Base-by-base conservation (phyloP, 306 rosid genomes). In the Aeschynomene evenia region DNA sequence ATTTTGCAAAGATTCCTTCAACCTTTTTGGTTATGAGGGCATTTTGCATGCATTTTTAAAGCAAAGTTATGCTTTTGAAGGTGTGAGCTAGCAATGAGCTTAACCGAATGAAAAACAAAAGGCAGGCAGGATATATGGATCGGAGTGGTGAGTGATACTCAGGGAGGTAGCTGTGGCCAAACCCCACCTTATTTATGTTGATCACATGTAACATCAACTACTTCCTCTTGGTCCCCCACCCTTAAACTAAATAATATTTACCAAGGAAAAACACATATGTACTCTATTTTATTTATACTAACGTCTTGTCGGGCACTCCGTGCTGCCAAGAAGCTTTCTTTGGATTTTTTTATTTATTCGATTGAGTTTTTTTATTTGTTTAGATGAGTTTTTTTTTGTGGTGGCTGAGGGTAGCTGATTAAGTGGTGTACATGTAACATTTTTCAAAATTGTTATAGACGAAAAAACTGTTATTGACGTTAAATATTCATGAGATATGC, bases 171-270 rank as follows among this genome's bases (percentile, higher is more conserved):
- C 5, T 58, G 31, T 9, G 58, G 66, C 66, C 57, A 34, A 66
- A 22, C 75, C 70, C 70, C 67, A 59, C 70, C 23, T 9, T 40
- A 56, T 50, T 72, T 66, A 72, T 39, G 66, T 72, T 72, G 28
- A 58, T 66, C 79, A 51, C 79, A 66, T 59, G 75, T 10, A 16
- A 16, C 56, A 21, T 64, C 5, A 28, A n/a, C 37, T 24, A 53
- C 34, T 29, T 3, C 55, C 28, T 34, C 21, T 54, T 46, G 63
- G 69, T 50, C 69, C 73, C 73, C 72, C 71, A 14, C 53, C 28
- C 29, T 23, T 37, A 36, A 2, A 65, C 37, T 10, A 15, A 46
- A 45, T 66, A 61, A 21, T 42, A 19, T 6, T 18, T 19, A 8
- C 8, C 10, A 55, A 23, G 52, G 57, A 31, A 73, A 42, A 42